phyloP scores from a whole-genome alignment of 164 flowering plant genomes.

The Umbellularia californica region DNA sequence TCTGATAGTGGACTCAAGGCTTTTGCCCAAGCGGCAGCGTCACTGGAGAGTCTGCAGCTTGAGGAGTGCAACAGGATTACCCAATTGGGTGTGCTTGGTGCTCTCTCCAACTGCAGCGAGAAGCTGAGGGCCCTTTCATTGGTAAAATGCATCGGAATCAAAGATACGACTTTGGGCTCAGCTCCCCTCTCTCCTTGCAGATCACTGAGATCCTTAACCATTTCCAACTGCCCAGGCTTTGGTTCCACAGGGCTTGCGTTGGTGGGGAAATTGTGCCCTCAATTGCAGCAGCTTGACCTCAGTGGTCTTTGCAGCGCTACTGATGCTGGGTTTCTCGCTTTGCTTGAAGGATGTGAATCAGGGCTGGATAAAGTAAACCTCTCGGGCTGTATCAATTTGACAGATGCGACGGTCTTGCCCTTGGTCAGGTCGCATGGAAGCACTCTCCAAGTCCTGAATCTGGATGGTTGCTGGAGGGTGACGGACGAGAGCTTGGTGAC shows the following conservation, averaged over 20 bases:
- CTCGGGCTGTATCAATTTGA: constrained; percentile 46
- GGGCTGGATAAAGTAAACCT: constrained; percentile 60
- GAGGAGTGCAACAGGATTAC: constrained; percentile 79
- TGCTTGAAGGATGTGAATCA: constrained; percentile 40
- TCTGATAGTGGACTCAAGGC: constrained; percentile 61
- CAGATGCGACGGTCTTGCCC: constrained; percentile 46
- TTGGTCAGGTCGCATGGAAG: constrained; percentile 48
- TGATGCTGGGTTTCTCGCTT: constrained; percentile 52
- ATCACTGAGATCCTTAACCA: constrained; percentile 47
- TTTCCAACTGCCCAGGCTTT: constrained; percentile 66
- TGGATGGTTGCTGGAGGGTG: constrained; percentile 56
- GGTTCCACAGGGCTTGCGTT: constrained; percentile 45
- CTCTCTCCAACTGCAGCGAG: constrained; percentile 39
- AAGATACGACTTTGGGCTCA: constrained; percentile 30
- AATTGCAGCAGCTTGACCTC: constrained; percentile 49
- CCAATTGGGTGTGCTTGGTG: constrained; percentile 50
- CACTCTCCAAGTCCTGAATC: constrained; percentile 55
- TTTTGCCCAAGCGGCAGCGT: constrained; percentile 45
- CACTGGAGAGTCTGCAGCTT: constrained; percentile 58
- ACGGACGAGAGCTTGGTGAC: constrained; percentile 56
- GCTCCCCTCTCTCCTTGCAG: constrained; percentile 34
- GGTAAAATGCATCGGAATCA: constrained; percentile 58
- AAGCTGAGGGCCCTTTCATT: constrained; percentile 55
- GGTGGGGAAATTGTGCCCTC: constrained; percentile 61
- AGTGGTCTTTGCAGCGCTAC: constrained; percentile 57